Evolutionary conservation across 805 yeast genomes (phyloP), one percentile per base, ranked within the genome.

Genomic region (Lipomyces anomalus): DNA sequence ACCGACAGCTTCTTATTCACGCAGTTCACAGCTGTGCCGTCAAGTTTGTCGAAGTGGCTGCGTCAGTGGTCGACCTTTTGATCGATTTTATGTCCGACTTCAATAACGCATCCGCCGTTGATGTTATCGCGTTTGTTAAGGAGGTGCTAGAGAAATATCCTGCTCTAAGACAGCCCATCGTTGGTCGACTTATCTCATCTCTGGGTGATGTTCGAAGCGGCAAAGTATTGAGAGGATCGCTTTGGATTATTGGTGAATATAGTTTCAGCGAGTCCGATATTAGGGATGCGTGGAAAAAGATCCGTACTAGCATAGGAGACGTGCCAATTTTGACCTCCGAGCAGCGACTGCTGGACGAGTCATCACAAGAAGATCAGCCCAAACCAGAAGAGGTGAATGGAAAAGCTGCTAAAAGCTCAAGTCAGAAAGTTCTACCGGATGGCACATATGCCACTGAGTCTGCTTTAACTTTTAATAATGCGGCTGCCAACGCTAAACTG

Each of bases 361-460:
- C 59, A n/a, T n/a, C n/a, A n/a, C 70, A 66, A 4, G 68, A 63
- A 3, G 67, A 56, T 4, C 69, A 63, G 7, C 54, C 62, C 42
- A 56, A 52, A 26, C 64, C 69, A 46, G n/a, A n/a, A n/a, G n/a
- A n/a, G n/a, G n/a, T n/a, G n/a, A n/a, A n/a, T n/a, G n/a, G n/a
- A n/a, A n/a, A n/a, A n/a, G n/a, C n/a, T n/a, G n/a, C n/a, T n/a
- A n/a, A n/a, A n/a, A n/a, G n/a, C n/a, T n/a, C n/a, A n/a, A 85
- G 85, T 37, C 97, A 97, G 18, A 81, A 83, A 48, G 82, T 92
- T 48, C 74, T 92, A 55, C 95, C 98, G n/a, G 99, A 92, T 68
- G 99, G 99, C 57, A 92, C 99, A 0, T 92, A 92, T 67, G 98
- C 98, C 23, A 85, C 96, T 35, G 98, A 92, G 67, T 78, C 79